Percentiles rank a stretch among this genome's conserved stretches.
phyloP scores from a whole-genome alignment of 2,329 filamentous ascomycete species.

The Ploettnerulaceae sp. region DNA sequence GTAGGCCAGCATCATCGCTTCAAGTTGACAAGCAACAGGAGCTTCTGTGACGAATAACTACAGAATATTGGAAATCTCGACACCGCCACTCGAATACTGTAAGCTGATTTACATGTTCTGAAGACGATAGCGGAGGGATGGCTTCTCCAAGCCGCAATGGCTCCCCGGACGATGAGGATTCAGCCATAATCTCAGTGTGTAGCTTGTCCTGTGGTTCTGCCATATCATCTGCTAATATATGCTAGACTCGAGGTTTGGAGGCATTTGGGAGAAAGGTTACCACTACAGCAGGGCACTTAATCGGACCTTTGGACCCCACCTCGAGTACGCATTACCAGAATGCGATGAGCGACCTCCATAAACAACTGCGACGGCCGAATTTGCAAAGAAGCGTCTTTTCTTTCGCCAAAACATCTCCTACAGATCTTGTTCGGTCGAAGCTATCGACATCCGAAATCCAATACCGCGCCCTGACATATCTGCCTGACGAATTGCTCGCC shows the following conservation, averaged over 20 bases:
- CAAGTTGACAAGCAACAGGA: slow-evolving; percentile 2
- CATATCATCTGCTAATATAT: slow-evolving; percentile 11
- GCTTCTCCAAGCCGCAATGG: slow-evolving; percentile 17
- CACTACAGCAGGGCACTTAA: slow-evolving; percentile 85
- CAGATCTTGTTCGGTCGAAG: slow-evolving; percentile 86
- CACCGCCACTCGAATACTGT: neutral
- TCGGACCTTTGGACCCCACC: slow-evolving; percentile 60
- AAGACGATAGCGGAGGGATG: neutral
- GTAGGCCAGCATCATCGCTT: slow-evolving; percentile 4
- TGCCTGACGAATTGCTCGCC: slow-evolving; percentile 82
- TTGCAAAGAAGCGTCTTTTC: slow-evolving; percentile 89
- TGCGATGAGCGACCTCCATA: slow-evolving; percentile 85
- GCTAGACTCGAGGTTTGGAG: slow-evolving; percentile 79
- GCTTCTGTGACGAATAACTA: neutral
- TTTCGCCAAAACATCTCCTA: slow-evolving; percentile 85
- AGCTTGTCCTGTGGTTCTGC: neutral
- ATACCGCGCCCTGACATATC: slow-evolving; percentile 80
- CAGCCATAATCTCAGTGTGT: slow-evolving; percentile 34
- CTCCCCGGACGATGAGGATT: slow-evolving; percentile 32
- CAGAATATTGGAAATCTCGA: neutral
- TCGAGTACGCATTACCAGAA: slow-evolving; percentile 69
- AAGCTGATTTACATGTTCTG: slow-evolving; percentile 5
- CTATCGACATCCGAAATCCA: slow-evolving; percentile 90
- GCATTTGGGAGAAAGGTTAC: slow-evolving; percentile 93
- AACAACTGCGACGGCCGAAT: slow-evolving; percentile 76